phyloP scores from a whole-genome alignment of 2,329 filamentous ascomycete genomes.

The Seiridium unicorne region DNA sequence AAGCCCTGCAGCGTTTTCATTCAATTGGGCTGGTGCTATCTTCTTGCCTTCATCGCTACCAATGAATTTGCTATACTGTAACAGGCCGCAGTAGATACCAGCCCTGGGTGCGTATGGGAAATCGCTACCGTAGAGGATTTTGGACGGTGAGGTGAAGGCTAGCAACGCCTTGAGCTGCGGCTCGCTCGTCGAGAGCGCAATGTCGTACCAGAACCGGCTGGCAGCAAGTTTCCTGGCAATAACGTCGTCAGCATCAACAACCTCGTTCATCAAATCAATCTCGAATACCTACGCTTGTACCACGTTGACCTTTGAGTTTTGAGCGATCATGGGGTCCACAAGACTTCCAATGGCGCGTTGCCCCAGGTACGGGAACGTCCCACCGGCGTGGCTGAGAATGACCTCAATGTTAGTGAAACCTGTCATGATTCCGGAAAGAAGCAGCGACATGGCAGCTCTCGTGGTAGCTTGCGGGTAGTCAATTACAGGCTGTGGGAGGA shows the following conservation, averaged over 20 bases:
- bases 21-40: neutral
- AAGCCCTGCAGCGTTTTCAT: neutral
- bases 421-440: conserved; percentile 28
- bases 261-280: conserved; percentile 3
- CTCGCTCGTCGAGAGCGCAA: conserved; percentile 25
- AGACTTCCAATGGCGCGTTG: conserved; percentile 19
- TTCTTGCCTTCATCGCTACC: neutral
- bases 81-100: neutral
- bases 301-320: neutral
- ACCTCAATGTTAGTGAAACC: conserved; percentile 34
- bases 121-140: conserved; percentile 33
- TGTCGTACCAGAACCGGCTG: conserved; percentile 34
- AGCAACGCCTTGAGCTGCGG: conserved; percentile 26
- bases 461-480: conserved; percentile 42
- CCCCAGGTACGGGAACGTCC: conserved; percentile 37
- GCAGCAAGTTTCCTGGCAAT: conserved; percentile 9
- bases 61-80: neutral
- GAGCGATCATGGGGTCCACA: neutral
- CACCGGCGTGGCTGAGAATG: conserved; percentile 45
- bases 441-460: conserved; percentile 38
- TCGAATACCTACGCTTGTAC: neutral
- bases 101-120: conserved; percentile 29
- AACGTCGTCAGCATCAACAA: neutral
- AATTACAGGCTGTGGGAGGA: conserved; percentile 22
- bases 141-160: conserved; percentile 22